Percentiles rank a stretch among this genome's conserved stretches.
phyloP scores from a whole-genome alignment of 176 grass and related monocot species.

The Microstegium vimineum region DNA sequence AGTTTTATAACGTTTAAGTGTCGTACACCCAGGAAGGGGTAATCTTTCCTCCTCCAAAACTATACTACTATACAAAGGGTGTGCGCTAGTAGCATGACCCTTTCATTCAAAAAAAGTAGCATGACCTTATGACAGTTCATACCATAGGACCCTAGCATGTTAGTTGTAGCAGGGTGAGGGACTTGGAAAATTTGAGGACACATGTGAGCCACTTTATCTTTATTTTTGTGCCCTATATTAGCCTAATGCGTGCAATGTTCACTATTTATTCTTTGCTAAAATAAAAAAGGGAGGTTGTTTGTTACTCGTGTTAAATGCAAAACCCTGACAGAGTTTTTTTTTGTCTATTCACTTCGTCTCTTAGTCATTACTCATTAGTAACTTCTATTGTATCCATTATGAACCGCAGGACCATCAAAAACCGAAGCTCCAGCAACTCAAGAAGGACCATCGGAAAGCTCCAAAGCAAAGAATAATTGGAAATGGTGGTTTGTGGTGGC shows the following conservation, averaged over 20 bases:
- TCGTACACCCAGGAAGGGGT: too few species aligned
- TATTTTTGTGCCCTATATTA: background rate
- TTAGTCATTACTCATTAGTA: background rate
- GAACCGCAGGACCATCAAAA: conserved; percentile 35
- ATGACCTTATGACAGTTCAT: background rate
- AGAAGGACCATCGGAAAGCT: conserved; percentile 3
- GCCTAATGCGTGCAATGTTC: background rate
- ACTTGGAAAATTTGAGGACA: background rate
- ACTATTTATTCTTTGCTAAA: background rate
- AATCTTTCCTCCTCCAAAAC: too few species aligned
- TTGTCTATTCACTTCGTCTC: background rate
- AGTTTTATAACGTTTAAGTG: too few species aligned
- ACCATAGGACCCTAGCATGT: background rate
- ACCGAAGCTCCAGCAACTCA: conserved; percentile 23
- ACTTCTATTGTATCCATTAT: background rate
- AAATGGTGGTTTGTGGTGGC: conserved; percentile 49
- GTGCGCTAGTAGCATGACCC: too few species aligned
- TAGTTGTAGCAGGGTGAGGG: background rate
- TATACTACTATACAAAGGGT: too few species aligned
- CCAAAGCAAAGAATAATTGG: conserved; percentile 8
- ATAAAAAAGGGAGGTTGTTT: background rate
- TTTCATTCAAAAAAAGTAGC: too few species aligned
- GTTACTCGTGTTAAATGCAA: background rate
- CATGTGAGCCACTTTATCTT: background rate
- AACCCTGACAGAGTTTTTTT: too few species aligned